Evolutionary conservation across 148 eudicot species (phyloP), one percentile per base, ranked within the genome.

Genomic region (Euryodendron excelsum): DNA sequence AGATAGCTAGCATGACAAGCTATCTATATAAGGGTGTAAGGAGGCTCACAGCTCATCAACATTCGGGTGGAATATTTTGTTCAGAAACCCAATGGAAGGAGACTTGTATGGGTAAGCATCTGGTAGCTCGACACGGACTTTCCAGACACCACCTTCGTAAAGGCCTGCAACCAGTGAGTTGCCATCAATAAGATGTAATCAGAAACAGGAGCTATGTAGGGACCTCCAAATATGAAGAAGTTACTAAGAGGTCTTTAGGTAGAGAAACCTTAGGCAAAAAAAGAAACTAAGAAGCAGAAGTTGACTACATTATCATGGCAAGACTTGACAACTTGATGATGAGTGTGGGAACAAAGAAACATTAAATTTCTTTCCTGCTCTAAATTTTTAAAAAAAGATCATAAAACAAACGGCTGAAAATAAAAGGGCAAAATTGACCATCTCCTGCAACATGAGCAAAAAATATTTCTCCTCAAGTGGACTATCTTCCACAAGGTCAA

Each of bases 91-190:
- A 69, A 93, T 86, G 33, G 97, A 93, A 52, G 97, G 97, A 84
- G 97, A 91, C 86, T 93, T 93, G 76, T 93, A 93, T 25, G 97
- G 97, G 87, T 93, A 93, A 58, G 92, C 93, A 84, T 93, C 97
- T 5, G 93, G 97, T 25, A 93, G 91, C 81, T 93, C 92, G 34
- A 93, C 97, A 31, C 90, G 91, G 34, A 93, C 80, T 87, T 91
- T 93, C 97, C 97, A 93, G 28, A 88, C 87, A 63, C 97, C 97
- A 45, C 94, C 97, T 88, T 93, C 93, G 72, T 93, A 93, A 18
- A 85, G 89, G 77, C 97, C 97, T 92, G 74, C 74, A 77, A 82
- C 61, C 39, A 59, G 31, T 21, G 44, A 78, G 68, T 41, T 6
- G 5, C 27, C 20, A 69, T 53, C 20, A 9, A 61, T 68, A 66